These are phyloP conservation scores for Ascochyta pisi DNA, from an alignment of 2,329 filamentous ascomycete genomes.

Conservation along the genomic window DNA sequence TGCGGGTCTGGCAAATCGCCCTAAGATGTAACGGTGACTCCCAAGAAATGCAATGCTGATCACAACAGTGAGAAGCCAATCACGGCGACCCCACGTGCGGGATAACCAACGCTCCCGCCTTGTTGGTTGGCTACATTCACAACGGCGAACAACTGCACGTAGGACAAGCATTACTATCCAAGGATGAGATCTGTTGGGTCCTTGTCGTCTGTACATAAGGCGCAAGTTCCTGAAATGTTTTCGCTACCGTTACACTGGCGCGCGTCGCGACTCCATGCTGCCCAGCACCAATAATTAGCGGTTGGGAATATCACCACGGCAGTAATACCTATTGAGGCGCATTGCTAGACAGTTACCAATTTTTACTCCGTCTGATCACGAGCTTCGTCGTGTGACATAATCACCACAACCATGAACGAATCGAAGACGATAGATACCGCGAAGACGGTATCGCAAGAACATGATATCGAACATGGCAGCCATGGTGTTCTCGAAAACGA, in stretches of 20 bases:
- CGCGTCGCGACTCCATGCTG: not conserved
- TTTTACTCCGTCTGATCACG: not conserved
- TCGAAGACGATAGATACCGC: slow-evolving; percentile 1
- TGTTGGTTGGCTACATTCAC: slow-evolving; percentile 5
- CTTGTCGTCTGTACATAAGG: slow-evolving; percentile 3
- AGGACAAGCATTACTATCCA: slow-evolving; percentile 8
- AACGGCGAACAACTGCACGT: slow-evolving; percentile 2
- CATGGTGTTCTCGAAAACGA: slow-evolving; percentile 1
- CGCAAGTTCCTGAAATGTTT: not conserved
- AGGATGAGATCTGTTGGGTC: not conserved
- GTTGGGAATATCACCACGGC: not conserved
- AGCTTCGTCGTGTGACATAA: not conserved
- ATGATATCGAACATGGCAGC: slow-evolving; percentile 17
- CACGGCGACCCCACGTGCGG: slow-evolving; percentile 10
- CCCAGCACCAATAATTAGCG: not conserved
- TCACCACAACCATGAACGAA: not conserved
- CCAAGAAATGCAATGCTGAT: slow-evolving; percentile 4
- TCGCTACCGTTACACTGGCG: slow-evolving; percentile 4
- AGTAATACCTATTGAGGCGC: not conserved
- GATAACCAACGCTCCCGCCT: not conserved
- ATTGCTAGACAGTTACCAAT: not conserved
- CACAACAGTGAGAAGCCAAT: slow-evolving; percentile 1
- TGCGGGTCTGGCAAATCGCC: not conserved
- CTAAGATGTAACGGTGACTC: not conserved
- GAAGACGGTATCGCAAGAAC: slow-evolving; percentile 12